Base-by-base conservation (phyloP, 2,329 filamentous ascomycete species). In the Myriangium duriaei region DNA sequence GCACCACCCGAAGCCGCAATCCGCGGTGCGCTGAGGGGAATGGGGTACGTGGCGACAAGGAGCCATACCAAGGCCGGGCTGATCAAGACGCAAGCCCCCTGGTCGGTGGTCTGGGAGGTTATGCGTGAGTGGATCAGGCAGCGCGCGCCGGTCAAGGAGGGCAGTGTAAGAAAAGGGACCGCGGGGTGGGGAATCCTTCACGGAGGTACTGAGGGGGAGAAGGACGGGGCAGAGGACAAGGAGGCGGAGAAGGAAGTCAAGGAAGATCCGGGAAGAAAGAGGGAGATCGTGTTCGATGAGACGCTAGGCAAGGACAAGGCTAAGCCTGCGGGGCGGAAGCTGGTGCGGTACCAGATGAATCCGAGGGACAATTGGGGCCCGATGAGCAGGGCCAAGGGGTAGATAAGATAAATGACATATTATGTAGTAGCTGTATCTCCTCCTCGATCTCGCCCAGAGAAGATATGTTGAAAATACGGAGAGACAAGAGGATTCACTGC, bases 361-460 rank as follows among this genome's bases (percentile, higher is more conserved):
- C 91, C 91, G 32, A 69, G 80, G 42, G 79, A 85, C 52, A 91
- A 96, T 57, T 98, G 91, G 91, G 91, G 91, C 0, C 91, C 91
- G 1, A 76, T 93, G 74, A 55, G 57, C 21, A 58, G 64, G 41
- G 66, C 66, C 12, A 69, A 67, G 52, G 45, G 36, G 9, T 26
- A n/a, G n/a, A 26, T n/a, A n/a, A n/a, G n/a, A n/a, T n/a, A n/a
- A n/a, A n/a, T n/a, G n/a, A n/a, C n/a, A n/a, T n/a, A n/a, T n/a
- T n/a, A n/a, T n/a, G n/a, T n/a, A n/a, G n/a, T n/a, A n/a, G n/a
- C n/a, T n/a, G n/a, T n/a, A n/a, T n/a, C n/a, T n/a, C n/a, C n/a
- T n/a, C n/a, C n/a, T n/a, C n/a, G n/a, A n/a, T n/a, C n/a, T n/a
- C n/a, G n/a, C n/a, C n/a, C n/a, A n/a, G n/a, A n/a, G n/a, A n/a